Percentiles rank a stretch among this genome's conserved stretches.
phyloP scores from a whole-genome alignment of 164 flowering plant genomes.

The Vitis riparia region DNA sequence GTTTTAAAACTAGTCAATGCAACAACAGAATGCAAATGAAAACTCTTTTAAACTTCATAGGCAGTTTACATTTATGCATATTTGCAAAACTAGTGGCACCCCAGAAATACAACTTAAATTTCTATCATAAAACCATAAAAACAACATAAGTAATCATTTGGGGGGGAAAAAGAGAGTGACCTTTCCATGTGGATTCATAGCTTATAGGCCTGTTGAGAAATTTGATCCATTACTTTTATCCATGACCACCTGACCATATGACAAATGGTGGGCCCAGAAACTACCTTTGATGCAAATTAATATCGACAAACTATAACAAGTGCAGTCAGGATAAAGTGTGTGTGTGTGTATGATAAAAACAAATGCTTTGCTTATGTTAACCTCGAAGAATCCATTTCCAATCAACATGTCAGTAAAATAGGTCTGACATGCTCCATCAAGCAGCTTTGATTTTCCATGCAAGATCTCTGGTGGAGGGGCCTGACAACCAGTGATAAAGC shows the following conservation, averaged over 20 bases:
- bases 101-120: too few relatives aligned
- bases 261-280: constrained; percentile 41
- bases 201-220: constrained; percentile 26
- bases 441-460: constrained; percentile 46
- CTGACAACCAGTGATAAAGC: constrained; percentile 11
- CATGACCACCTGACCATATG: constrained; percentile 42
- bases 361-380: neutral
- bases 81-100: too few relatives aligned
- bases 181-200: constrained; percentile 16
- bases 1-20: neutral
- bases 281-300: constrained; percentile 30
- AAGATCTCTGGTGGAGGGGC: constrained; percentile 37
- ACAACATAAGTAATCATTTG: too few relatives aligned
- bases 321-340: too few relatives aligned
- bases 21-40: neutral
- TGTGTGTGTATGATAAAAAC: too few relatives aligned
- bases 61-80: too few relatives aligned
- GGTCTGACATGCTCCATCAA: constrained; percentile 50
- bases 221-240: constrained; percentile 48
- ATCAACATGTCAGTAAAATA: constrained; percentile 32
- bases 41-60: too few relatives aligned
- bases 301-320: constrained; percentile 29
- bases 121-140: too few relatives aligned
- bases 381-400: constrained; percentile 37
- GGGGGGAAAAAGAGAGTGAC: neutral